phyloP scores from a whole-genome alignment of 2,329 filamentous ascomycete genomes.

The Coniella lustricola region DNA sequence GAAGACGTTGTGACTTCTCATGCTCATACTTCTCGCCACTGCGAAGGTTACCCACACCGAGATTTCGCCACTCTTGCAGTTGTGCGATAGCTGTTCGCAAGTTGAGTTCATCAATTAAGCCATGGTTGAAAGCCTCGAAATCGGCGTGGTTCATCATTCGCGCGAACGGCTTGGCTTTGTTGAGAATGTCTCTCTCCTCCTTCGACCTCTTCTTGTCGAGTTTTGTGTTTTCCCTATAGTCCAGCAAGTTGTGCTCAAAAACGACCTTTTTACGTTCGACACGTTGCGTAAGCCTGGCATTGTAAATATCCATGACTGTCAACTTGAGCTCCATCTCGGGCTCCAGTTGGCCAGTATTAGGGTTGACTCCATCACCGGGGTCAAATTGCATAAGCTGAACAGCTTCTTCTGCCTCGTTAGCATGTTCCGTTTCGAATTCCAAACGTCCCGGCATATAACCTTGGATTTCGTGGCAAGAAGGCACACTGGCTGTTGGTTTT shows the following conservation, averaged over 20 bases:
- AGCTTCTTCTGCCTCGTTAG: constrained; percentile 95
- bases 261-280: constrained; percentile 95
- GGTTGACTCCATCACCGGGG: constrained; percentile 86
- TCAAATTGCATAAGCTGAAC: constrained; percentile 99
- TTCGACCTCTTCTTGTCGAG: constrained; percentile 93
- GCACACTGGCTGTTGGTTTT: constrained; percentile 91
- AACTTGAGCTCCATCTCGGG: constrained; percentile 97
- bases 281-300: constrained; percentile 79
- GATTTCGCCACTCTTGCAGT: constrained; percentile 85
- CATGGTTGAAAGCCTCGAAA: constrained; percentile 78
- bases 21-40: constrained; percentile 87
- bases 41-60: constrained; percentile 76
- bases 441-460: constrained; percentile 97
- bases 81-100: constrained; percentile 83
- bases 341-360: constrained; percentile 75
- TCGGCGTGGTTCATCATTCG: constrained; percentile 94
- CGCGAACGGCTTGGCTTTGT: constrained; percentile 92
- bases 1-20: constrained; percentile 72
- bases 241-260: constrained; percentile 88
- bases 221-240: constrained; percentile 86
- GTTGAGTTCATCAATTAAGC: constrained; percentile 84
- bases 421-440: constrained; percentile 96
- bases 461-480: constrained; percentile 94
- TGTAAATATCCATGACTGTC: constrained; percentile 98
- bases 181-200: constrained; percentile 83